phyloP scores from a whole-genome alignment of 1,284 basidiomycete species.

The Thelephora terrestris region DNA sequence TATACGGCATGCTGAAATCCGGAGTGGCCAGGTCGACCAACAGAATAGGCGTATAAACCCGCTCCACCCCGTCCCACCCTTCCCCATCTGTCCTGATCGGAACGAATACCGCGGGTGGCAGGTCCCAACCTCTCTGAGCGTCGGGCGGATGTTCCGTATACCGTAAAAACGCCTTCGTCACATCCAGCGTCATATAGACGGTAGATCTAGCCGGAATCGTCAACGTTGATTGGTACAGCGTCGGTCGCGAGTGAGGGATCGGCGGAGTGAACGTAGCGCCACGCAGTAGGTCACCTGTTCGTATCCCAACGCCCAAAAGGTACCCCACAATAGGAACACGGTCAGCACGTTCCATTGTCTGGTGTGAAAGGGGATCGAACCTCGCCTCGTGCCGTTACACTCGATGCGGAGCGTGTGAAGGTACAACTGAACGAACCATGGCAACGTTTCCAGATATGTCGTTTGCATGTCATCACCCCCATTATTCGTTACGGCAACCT shows the following conservation, averaged over 20 bases:
- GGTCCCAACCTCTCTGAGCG: conserved; percentile 89
- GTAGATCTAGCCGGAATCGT: conserved; percentile 58
- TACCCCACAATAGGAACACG: conserved; percentile 2
- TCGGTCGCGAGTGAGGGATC: conserved; percentile 60
- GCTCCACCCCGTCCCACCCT: conserved; percentile 13
- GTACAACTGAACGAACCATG: conserved; percentile 87
- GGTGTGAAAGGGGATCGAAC: conserved; percentile 23
- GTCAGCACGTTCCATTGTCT: conserved; percentile 1
- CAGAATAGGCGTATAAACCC: conserved; percentile 74
- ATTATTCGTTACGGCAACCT: conserved; percentile 63
- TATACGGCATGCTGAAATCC: conserved; percentile 99
- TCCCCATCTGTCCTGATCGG: conserved; percentile 23
- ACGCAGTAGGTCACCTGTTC: conserved; percentile 46
- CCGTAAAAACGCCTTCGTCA: conserved; percentile 79
- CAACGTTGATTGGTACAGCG: conserved; percentile 66
- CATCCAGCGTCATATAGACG: conserved; percentile 61
- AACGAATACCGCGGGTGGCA: conserved; percentile 74
- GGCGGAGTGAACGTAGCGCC: conserved; percentile 61
- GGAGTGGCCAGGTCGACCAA: conserved; percentile 91
- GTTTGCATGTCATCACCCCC: conserved; percentile 38
- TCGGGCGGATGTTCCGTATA: conserved; percentile 97
- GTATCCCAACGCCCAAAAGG: conserved; percentile 6
- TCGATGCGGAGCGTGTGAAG: conserved; percentile 65
- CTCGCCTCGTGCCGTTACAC: conserved; percentile 27
- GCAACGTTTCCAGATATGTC: conserved; percentile 85